Evolutionary conservation across 2,329 filamentous ascomycete species (phyloP).

Genomic region (Colletotrichum endophyticum): DNA sequence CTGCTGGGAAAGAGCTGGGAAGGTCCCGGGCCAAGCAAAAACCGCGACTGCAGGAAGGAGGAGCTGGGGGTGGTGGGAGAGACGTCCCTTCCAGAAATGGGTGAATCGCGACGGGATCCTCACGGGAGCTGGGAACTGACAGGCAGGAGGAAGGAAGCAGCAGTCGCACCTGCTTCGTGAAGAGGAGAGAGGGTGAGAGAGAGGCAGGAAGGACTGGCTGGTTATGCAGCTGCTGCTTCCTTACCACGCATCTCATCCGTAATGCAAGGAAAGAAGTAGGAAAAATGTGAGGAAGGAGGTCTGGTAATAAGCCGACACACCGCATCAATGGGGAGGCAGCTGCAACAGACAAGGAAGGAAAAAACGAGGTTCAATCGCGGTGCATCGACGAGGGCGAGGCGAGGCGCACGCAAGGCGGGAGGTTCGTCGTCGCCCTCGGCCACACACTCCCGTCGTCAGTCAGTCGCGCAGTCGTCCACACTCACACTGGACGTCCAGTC

Average conservation of each 20-base stretch:
- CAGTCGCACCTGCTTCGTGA: background rate
- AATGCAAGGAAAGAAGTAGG: background rate
- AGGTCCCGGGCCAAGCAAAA: background rate
- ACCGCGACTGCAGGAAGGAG: background rate
- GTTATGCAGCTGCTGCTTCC: background rate
- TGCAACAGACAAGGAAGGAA: background rate
- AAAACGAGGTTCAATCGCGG: background rate
- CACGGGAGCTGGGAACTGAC: background rate
- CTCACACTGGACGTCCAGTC: background rate
- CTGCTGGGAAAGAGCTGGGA: slow-evolving; percentile 4
- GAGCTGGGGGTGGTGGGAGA: background rate
- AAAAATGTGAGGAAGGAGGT: background rate
- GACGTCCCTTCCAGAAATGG: background rate
- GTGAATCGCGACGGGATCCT: slow-evolving; percentile 2
- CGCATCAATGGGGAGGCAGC: background rate
- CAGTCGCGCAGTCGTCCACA: background rate
- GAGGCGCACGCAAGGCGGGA: too few species aligned
- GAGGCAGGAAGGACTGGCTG: background rate
- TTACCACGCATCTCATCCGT: rapidly evolving
- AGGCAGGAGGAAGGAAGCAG: background rate
- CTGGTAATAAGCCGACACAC: background rate
- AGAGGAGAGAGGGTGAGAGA: background rate
- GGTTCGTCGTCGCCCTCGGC: background rate
- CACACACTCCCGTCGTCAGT: background rate
- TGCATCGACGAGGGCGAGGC: background rate